These are phyloP conservation scores for Talaromyces pinophilus DNA, from an alignment of 2,329 filamentous ascomycete species.

Conservation along the genomic window DNA sequence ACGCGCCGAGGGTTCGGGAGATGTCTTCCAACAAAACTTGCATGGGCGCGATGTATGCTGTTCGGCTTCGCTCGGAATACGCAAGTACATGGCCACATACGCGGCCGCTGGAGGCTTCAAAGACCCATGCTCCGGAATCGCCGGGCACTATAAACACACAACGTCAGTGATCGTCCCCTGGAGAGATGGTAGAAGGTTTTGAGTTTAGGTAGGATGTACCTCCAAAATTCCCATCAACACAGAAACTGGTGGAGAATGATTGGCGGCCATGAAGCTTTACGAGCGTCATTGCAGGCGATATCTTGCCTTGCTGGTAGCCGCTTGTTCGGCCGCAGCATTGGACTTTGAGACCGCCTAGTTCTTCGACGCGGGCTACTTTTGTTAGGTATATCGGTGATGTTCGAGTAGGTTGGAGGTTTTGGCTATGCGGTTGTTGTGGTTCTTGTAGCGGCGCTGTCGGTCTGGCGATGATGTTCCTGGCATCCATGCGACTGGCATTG, in stretches of 20 bases:
- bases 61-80: slow-evolving; percentile 75
- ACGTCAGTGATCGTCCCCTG: neutral
- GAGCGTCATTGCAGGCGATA: slow-evolving; percentile 74
- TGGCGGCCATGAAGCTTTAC: slow-evolving; percentile 85
- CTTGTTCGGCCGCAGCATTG: slow-evolving; percentile 88
- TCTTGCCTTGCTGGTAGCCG: slow-evolving; percentile 75
- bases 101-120: slow-evolving; percentile 74
- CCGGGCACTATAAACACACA: slow-evolving; percentile 63
- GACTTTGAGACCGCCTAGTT: slow-evolving; percentile 73
- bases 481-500: slow-evolving; percentile 67
- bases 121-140: slow-evolving; percentile 90
- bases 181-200: neutral
- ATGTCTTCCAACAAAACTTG: slow-evolving; percentile 86
- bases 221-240: slow-evolving; percentile 61
- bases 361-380: slow-evolving; percentile 55
- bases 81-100: slow-evolving; percentile 90
- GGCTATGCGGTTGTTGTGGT: slow-evolving; percentile 23
- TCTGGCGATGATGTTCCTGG: slow-evolving; percentile 65
- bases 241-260: slow-evolving; percentile 74
- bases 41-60: slow-evolving; percentile 95
- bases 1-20: slow-evolving; percentile 70
- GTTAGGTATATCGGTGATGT: slow-evolving; percentile 53
- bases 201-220: slow-evolving; percentile 35
- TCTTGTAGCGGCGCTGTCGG: slow-evolving; percentile 4
- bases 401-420: slow-evolving; percentile 49